These are phyloP conservation scores for Albatrellus ellisii DNA, from an alignment of 768 basidiomycete species.

Conservation along the genomic window DNA sequence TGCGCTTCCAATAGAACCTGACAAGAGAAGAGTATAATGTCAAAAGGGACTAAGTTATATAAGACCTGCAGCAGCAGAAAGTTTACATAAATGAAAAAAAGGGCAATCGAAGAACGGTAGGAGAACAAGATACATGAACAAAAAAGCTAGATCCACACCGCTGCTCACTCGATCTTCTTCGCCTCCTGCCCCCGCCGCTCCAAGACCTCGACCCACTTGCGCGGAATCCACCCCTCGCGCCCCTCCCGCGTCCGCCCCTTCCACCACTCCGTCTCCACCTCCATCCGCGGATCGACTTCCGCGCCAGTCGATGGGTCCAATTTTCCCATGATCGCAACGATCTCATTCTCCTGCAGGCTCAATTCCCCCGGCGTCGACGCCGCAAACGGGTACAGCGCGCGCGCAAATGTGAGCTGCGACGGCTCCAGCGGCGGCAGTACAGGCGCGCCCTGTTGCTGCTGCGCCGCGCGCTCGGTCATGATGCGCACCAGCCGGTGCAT, in stretches of 20 bases:
- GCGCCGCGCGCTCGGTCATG: slow-evolving; percentile 49
- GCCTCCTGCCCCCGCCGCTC: slow-evolving; percentile 28
- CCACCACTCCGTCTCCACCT: slow-evolving; percentile 80
- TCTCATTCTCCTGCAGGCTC: slow-evolving; percentile 74
- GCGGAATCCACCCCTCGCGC: slow-evolving; percentile 89
- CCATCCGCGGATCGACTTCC: slow-evolving; percentile 52
- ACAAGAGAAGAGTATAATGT: too few species aligned
- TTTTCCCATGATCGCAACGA: slow-evolving; percentile 83
- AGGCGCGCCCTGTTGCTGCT: slow-evolving; percentile 27
- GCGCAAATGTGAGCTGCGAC: slow-evolving; percentile 67
- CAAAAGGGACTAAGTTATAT: too few species aligned
- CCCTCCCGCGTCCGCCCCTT: slow-evolving; percentile 87
- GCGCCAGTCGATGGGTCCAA: slow-evolving; percentile 54
- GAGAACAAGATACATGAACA: not conserved
- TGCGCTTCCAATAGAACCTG: too few species aligned
- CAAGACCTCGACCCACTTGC: slow-evolving; percentile 72
- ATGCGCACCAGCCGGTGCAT: slow-evolving; percentile 84
- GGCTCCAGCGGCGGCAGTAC: slow-evolving; percentile 61
- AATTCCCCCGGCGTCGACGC: slow-evolving; percentile 70
- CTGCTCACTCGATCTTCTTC: slow-evolving; percentile 28
- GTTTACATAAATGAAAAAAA: not conserved
- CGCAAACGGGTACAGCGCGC: slow-evolving; percentile 69
- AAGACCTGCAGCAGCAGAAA: not conserved
- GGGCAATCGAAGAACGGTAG: not conserved
- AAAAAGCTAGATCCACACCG: not conserved